These are phyloP conservation scores for California macrophylla DNA, from an alignment of 441 rosid species.

Conservation along the genomic window DNA sequence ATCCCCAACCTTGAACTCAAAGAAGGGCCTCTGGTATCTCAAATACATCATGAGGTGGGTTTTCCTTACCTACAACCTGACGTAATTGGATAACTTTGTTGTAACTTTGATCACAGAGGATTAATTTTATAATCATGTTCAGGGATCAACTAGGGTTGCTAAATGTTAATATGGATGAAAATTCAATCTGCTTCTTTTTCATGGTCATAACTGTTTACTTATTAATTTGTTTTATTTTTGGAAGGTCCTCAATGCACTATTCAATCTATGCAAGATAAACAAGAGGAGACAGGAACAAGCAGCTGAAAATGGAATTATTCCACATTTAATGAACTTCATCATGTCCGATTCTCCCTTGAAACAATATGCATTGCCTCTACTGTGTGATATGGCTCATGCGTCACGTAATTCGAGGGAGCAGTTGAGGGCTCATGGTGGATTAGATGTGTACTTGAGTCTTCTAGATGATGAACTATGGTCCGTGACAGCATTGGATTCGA, in stretches of 20 bases:
- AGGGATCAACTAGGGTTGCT: not conserved
- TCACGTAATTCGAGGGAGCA: conserved; percentile 97
- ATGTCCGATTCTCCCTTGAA: conserved; percentile 74
- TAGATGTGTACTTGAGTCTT: conserved; percentile 85
- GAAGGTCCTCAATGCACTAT: conserved; percentile 78
- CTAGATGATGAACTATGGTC: conserved; percentile 87
- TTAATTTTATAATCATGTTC: no score
- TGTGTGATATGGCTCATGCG: conserved; percentile 99
- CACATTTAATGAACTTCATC: conserved; percentile 79
- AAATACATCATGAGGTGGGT: conserved; percentile 74
- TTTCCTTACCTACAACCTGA: conserved; percentile 10
- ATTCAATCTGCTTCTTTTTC: not conserved
- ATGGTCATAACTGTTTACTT: no score
- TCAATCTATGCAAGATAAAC: conserved; percentile 94
- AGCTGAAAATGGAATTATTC: conserved; percentile 97
- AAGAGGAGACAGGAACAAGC: conserved; percentile 99
- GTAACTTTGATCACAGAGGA: no score
- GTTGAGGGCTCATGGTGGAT: conserved; percentile 86
- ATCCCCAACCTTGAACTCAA: conserved; percentile 93
- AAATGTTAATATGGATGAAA: not conserved
- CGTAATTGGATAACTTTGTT: no score
- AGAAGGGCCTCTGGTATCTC: conserved; percentile 67
- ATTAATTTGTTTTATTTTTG: conserved; percentile 5
- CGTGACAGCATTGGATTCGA: conserved; percentile 83
- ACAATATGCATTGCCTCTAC: conserved; percentile 71